phyloP scores from a whole-genome alignment of 208 protist genomes.

The Crithidia bombi region DNA sequence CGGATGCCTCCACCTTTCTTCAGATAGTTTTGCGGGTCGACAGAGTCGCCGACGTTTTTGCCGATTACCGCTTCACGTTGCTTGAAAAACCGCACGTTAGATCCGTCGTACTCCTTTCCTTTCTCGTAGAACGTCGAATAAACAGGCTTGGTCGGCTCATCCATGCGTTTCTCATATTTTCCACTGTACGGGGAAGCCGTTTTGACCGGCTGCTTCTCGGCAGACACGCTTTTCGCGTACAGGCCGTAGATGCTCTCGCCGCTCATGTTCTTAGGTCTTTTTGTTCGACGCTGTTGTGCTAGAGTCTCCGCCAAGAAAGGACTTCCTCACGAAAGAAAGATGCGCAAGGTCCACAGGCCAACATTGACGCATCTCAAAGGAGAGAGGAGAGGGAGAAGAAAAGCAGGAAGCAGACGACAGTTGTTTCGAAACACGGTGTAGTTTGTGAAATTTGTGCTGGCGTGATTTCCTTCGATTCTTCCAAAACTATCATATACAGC shows the following conservation, averaged over 20 bases:
- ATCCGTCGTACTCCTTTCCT: slow-evolving; percentile 85
- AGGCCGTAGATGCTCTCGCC: slow-evolving; percentile 70
- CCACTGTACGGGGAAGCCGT: slow-evolving; percentile 56
- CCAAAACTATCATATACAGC: no score
- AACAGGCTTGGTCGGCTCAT: slow-evolving; percentile 64
- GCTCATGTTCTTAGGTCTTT: slow-evolving; percentile 65
- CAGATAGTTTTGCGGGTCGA: slow-evolving; percentile 80
- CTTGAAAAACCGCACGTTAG: slow-evolving; percentile 80
- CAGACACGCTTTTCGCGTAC: slow-evolving; percentile 24
- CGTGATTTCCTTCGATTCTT: no score
- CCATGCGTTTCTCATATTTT: slow-evolving; percentile 70
- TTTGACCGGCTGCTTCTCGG: slow-evolving; percentile 28
- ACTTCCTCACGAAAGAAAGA: neutral
- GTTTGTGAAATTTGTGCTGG: no score
- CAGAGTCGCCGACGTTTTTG: slow-evolving; percentile 61
- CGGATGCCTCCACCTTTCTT: slow-evolving; percentile 73
- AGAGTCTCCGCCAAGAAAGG: neutral
- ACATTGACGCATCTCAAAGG: neutral
- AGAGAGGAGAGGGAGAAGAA: neutral
- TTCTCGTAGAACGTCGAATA: slow-evolving; percentile 89
- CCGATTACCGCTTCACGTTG: slow-evolving; percentile 84
- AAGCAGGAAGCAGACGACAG: neutral
- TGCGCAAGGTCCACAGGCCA: neutral
- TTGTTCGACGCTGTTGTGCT: neutral
- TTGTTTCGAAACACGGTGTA: no score